These are phyloP conservation scores for Chlorella vulgaris DNA, from an alignment of 139 green algal genomes.

Conservation along the genomic window DNA sequence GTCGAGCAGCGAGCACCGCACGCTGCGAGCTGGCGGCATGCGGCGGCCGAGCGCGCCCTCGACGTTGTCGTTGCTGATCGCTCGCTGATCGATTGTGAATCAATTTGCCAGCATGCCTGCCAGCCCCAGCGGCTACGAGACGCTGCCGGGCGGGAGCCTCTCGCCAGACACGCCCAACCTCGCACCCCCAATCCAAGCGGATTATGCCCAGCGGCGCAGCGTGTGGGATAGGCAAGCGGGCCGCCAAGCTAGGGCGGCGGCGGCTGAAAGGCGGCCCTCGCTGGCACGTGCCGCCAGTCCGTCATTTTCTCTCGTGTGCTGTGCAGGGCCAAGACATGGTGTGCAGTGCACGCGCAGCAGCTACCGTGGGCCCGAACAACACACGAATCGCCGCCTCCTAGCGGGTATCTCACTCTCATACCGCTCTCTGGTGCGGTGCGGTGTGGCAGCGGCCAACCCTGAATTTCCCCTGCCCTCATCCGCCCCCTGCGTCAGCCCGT, in stretches of 20 bases:
- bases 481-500: neutral
- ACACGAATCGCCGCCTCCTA: constrained; percentile 31
- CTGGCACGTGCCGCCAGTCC: neutral
- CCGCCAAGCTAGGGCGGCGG: neutral
- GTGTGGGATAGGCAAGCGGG: constrained; percentile 6
- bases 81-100: no score
- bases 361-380: neutral
- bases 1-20: no score
- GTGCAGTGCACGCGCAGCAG: neutral
- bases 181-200: constrained; percentile 11
- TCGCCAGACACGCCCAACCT: neutral
- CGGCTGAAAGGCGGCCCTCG: neutral
- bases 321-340: constrained; percentile 3
- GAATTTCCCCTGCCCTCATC: neutral
- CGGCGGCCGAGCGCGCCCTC: no score
- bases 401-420: constrained; percentile 74
- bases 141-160: constrained; percentile 4
- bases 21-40: no score
- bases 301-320: neutral
- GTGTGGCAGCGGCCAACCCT: neutral
- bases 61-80: no score
- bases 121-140: neutral
- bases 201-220: constrained; percentile 1
- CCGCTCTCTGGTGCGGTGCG: constrained; percentile 55
- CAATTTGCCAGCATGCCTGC: no score